Conservation (phyloP, 2,329 filamentous ascomycete genomes). For the Aspergillus carbonarius region DNA sequence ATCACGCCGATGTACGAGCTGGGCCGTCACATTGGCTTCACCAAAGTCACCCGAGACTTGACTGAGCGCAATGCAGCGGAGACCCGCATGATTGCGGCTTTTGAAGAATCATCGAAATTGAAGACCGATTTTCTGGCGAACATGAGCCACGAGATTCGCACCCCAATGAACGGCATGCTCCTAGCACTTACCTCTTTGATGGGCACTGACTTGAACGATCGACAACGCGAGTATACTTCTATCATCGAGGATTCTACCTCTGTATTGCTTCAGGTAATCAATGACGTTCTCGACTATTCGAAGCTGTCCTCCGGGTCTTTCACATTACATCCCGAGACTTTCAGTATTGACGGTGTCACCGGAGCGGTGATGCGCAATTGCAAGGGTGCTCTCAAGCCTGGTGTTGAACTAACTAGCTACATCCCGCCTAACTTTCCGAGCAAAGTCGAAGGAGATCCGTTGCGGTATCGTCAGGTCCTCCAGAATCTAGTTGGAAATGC, state of each 20-base stretch:
- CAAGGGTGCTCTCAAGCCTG: constrained; percentile 47
- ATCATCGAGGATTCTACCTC: constrained; percentile 62
- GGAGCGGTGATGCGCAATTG: constrained; percentile 53
- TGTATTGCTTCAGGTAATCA: constrained; percentile 61
- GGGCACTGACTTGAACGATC: constrained; percentile 52
- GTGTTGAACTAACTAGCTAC: constrained; percentile 47
- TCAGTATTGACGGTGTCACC: constrained; percentile 49
- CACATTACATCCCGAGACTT: constrained; percentile 54
- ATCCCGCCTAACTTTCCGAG: constrained; percentile 51
- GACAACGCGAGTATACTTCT: constrained; percentile 57
- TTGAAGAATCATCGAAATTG: constrained; percentile 62
- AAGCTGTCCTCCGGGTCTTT: constrained; percentile 62
- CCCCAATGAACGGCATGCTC: constrained; percentile 64
- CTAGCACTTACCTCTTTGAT: constrained; percentile 59
- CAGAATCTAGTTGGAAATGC: constrained; percentile 63
- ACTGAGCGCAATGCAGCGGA: constrained; percentile 58
- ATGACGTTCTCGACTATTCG: constrained; percentile 67
- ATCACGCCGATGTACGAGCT: constrained; percentile 58
- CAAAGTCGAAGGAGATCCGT: constrained; percentile 55
- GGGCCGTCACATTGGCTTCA: constrained; percentile 56
- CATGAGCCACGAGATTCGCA: constrained; percentile 65
- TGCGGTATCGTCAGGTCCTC: constrained; percentile 62
- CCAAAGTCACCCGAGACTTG: constrained; percentile 59
- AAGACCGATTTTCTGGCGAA: constrained; percentile 64
- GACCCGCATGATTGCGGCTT: constrained; percentile 55